Evolutionary conservation across 108 stramenopile species (phyloP), one percentile per base, ranked within the genome.

Genomic region (Pseudonitzschia pungens): DNA sequence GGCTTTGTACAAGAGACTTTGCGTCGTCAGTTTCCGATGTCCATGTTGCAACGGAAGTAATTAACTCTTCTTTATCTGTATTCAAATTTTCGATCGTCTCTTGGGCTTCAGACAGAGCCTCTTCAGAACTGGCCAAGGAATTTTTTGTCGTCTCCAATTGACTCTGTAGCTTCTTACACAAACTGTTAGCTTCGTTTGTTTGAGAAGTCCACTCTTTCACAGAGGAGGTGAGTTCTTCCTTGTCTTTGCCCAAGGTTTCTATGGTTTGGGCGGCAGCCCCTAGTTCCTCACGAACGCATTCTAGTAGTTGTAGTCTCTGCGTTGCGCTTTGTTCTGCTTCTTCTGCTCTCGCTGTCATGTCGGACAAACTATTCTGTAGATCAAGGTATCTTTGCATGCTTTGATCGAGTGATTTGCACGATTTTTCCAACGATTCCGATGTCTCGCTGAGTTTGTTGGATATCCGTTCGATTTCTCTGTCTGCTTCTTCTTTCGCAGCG

Each of bases 231-330:
- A 67, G 56, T 11, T 41, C 67, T 63, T 65, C 29, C 54, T 66
- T 42, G 43, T 74, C 60, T 43, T 58, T 76, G 33, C 14, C 21
- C 27, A 81, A 53, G 21, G 55, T 10, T 8, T 55, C 65, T 16
- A 71, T 27, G 27, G 40, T 72, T 20, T 54, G 27, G 22, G 45
- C 52, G 12, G 70, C 69, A 33, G 60, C 20, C 21, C 51, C 42
- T 8, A 81, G 48, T 52, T 72, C 55, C 44, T 76, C 75, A 4
- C 68, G 48, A 27, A 68, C 63, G 22, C 26, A 32, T 58, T 73
- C 72, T 14, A 79, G 45, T 28, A 79, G 33, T 29, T 79, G 72
- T 72, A 79, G 73, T 31, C 72, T 41, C 56, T 79, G 78, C 11
- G 52, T 68, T 29, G 72, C 73, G 14, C 69, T 59, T 0, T 50